phyloP scores from a whole-genome alignment of 1,284 basidiomycete species.

The Meira miltonrushii region DNA sequence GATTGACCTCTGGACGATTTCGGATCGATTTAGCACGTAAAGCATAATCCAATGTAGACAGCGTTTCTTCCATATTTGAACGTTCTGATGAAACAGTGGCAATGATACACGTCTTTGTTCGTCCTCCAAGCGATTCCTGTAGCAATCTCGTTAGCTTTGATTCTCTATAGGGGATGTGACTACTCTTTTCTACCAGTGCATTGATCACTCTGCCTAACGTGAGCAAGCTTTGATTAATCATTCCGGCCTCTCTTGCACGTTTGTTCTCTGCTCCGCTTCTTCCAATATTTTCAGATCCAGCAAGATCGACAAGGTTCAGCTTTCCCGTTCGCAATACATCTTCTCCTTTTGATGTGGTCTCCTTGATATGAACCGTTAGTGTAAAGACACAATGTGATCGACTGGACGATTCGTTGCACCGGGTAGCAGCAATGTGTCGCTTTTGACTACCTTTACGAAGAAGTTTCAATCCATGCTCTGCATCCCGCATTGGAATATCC shows the following conservation, averaged over 20 bases:
- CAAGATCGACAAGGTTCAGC: slow-evolving; percentile 92
- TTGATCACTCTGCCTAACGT: slow-evolving; percentile 97
- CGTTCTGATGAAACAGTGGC: slow-evolving; percentile 63
- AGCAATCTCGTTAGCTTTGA: slow-evolving; percentile 89
- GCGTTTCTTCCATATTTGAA: slow-evolving; percentile 86
- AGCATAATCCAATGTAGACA: slow-evolving; percentile 96
- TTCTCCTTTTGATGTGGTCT: slow-evolving; percentile 67
- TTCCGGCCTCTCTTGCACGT: slow-evolving; percentile 90
- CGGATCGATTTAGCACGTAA: slow-evolving; percentile 90
- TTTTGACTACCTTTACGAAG: slow-evolving; percentile 83
- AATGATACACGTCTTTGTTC: slow-evolving; percentile 96
- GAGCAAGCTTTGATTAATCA: slow-evolving; percentile 96
- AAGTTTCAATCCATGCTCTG: slow-evolving; percentile 75
- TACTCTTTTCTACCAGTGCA: slow-evolving; percentile 81
- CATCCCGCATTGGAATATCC: slow-evolving; percentile 77
- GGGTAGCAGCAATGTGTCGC: slow-evolving; percentile 89
- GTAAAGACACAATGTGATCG: slow-evolving; percentile 98
- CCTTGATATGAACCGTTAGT: slow-evolving; percentile 87
- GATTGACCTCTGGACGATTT: slow-evolving; percentile 92
- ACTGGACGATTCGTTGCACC: slow-evolving; percentile 91
- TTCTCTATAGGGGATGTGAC: slow-evolving; percentile 80
- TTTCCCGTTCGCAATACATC: slow-evolving; percentile 90
- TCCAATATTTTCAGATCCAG: slow-evolving; percentile 96
- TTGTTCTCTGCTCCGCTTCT: slow-evolving; percentile 92
- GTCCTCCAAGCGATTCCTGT: slow-evolving; percentile 97